Conservation (phyloP, 2,329 filamentous ascomycete species). For the Stagonosporopsis chrysanthemi region DNA sequence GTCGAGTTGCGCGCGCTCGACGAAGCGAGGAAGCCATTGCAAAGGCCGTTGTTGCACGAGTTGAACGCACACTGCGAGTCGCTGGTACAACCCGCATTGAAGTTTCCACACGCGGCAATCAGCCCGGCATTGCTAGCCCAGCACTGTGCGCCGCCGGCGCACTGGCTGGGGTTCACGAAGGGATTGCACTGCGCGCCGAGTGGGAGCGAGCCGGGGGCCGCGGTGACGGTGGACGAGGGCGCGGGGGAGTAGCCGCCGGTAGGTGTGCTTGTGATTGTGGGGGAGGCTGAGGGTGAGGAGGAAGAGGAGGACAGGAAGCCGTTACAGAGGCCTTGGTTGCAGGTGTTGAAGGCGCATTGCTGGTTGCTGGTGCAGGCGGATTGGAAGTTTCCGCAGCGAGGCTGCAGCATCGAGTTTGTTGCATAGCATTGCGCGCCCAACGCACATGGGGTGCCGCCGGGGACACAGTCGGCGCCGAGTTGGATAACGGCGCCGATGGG, state of each 20-base stretch:
- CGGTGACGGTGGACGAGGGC: conserved; percentile 22
- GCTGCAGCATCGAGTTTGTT: conserved; percentile 20
- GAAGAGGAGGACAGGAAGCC: conserved; percentile 18
- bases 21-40: conserved; percentile 22
- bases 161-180: conserved; percentile 18
- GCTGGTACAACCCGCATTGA: conserved; percentile 25
- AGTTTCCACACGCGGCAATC: conserved; percentile 27
- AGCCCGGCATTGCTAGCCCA: conserved; percentile 26
- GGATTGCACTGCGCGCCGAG: conserved; percentile 30
- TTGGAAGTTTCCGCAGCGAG: conserved; percentile 32
- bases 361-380: conserved; percentile 26
- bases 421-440: conserved; percentile 28
- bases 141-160: conserved; percentile 21
- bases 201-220: conserved; percentile 23
- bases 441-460: conserved; percentile 23
- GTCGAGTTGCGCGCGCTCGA: conserved; percentile 16
- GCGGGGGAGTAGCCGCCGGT: conserved; percentile 10
- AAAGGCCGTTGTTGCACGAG: conserved; percentile 25
- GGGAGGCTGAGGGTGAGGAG: conserved; percentile 15
- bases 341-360: conserved; percentile 33
- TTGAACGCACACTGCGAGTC: conserved; percentile 28
- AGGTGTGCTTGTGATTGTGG: conserved; percentile 7
- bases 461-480: conserved; percentile 22
- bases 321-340: conserved; percentile 31
- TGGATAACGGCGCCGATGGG: conserved; percentile 19